A percentile compares a stretch with the other conserved stretches of the same genome.
Conservation (phyloP, 257 asterid species). For the Lantana camara region DNA sequence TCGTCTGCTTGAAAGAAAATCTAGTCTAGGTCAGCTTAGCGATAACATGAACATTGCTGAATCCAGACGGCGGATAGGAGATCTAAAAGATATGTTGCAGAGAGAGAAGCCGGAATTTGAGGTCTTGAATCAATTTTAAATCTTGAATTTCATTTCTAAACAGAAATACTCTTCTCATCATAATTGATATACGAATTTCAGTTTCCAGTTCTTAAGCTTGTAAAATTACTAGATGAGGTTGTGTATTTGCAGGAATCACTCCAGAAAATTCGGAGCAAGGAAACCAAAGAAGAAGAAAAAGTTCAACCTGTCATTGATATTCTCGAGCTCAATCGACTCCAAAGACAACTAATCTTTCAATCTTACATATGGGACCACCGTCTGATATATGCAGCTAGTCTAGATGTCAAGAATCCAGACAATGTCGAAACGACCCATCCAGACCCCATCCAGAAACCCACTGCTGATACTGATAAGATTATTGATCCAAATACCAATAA, state of each 20-base stretch:
- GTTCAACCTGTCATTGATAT: constrained; percentile 72
- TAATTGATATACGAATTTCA: constrained; percentile 13
- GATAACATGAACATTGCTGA: constrained; percentile 41
- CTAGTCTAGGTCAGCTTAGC: constrained; percentile 31
- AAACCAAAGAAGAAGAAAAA: constrained; percentile 51
- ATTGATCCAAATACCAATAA: constrained; percentile 35
- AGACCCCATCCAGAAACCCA: constrained; percentile 44
- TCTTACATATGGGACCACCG: constrained; percentile 91
- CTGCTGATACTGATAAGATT: constrained; percentile 37
- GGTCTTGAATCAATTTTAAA: constrained; percentile 47
- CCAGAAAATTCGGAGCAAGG: constrained; percentile 55
- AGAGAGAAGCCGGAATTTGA: constrained; percentile 84
- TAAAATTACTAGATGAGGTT: too few relatives aligned
- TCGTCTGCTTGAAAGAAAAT: constrained; percentile 49
- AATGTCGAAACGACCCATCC: constrained; percentile 33
- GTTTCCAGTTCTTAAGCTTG: too few relatives aligned
- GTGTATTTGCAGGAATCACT: constrained; percentile 58
- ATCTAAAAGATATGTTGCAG: constrained; percentile 71
- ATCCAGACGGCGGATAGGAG: constrained; percentile 58
- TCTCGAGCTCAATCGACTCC: constrained; percentile 78
- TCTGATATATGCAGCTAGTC: constrained; percentile 60
- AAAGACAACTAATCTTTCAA: constrained; percentile 75
- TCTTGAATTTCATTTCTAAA: constrained; percentile 23
- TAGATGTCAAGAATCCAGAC: constrained; percentile 38
- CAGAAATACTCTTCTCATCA: neutral